phyloP scores from a whole-genome alignment of 305 asterid species.

The Salvia sclarea region DNA sequence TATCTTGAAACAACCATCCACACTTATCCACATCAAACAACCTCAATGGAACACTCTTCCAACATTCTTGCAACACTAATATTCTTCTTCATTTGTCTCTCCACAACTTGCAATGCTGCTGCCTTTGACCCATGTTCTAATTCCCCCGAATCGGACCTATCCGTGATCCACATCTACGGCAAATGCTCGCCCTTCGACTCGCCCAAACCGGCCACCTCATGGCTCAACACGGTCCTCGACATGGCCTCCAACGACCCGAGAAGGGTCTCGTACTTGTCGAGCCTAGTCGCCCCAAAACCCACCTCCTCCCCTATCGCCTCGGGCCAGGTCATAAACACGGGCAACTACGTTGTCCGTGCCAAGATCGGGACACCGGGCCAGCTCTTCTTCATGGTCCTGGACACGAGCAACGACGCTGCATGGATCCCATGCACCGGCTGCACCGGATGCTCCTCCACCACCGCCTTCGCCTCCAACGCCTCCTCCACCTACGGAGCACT shows the following conservation, averaged over 20 bases:
- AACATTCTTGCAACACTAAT: conserved; percentile 34
- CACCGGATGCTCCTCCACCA: conserved; percentile 46
- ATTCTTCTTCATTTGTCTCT: conserved; percentile 46
- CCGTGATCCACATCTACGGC: conserved; percentile 67
- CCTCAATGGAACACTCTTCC: conserved; percentile 43
- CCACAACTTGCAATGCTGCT: conserved; percentile 36
- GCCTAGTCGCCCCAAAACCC: conserved; percentile 54
- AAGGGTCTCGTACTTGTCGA: conserved; percentile 65
- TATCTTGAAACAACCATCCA: conserved; percentile 30
- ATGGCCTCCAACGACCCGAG: conserved; percentile 78
- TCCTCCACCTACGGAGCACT: conserved; percentile 59
- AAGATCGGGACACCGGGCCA: conserved; percentile 58
- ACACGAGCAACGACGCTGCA: conserved; percentile 59
- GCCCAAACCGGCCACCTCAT: conserved; percentile 57
- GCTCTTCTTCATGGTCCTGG: conserved; percentile 52
- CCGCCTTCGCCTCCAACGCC: conserved; percentile 39
- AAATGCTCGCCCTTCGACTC: conserved; percentile 83
- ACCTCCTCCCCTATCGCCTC: conserved; percentile 65
- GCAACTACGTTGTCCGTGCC: conserved; percentile 54
- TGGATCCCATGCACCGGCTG: conserved; percentile 62
- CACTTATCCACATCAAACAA: conserved; percentile 32
- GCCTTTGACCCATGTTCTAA: conserved; percentile 60
- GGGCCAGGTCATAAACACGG: conserved; percentile 63
- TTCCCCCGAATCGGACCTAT: conserved; percentile 55
- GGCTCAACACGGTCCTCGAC: conserved; percentile 55